A percentile compares a stretch with the other conserved stretches of the same genome.
Conservation (phyloP, 2,329 filamentous ascomycete genomes). For the Aureobasidium sp. region DNA sequence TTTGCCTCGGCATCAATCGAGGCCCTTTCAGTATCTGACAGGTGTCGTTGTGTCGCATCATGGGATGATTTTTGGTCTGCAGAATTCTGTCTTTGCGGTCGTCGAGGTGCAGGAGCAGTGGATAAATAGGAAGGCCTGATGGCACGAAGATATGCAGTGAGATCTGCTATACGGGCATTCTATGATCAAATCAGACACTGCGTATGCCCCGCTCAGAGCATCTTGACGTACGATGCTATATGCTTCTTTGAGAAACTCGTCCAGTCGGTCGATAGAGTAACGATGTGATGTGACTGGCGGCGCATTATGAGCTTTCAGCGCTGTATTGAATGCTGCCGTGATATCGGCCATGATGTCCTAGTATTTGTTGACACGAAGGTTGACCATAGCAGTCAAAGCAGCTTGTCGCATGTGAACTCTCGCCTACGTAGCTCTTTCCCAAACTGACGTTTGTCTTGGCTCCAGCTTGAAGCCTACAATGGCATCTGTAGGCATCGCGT, state of each 20-base stretch:
- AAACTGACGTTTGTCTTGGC: conserved; percentile 9
- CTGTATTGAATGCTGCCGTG: conserved; percentile 61
- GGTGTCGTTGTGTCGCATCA: conserved; percentile 44
- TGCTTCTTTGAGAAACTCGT: conserved; percentile 89
- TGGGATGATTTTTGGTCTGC: conserved; percentile 20
- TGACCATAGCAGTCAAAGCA: background rate
- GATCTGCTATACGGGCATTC: conserved; percentile 77
- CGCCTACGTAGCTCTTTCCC: conserved; percentile 11
- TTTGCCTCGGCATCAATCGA: conserved; percentile 84
- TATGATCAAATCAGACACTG: conserved; percentile 35
- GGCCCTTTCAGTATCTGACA: conserved; percentile 78
- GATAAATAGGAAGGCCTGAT: conserved; percentile 91
- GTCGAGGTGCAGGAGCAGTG: conserved; percentile 54
- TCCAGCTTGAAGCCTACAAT: background rate
- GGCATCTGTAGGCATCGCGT: background rate
- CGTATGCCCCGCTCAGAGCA: conserved; percentile 18
- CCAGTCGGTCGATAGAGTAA: conserved; percentile 46
- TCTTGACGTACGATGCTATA: conserved; percentile 68
- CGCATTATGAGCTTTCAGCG: conserved; percentile 54
- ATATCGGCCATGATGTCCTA: conserved; percentile 45
- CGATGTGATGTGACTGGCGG: conserved; percentile 41
- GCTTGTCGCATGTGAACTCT: conserved; percentile 7
- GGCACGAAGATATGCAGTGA: conserved; percentile 71
- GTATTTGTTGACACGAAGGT: background rate
- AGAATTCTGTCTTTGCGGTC: conserved; percentile 35